Base-by-base conservation (phyloP, 805 yeast species). In the Sugiyamaella qingdaonensis region DNA sequence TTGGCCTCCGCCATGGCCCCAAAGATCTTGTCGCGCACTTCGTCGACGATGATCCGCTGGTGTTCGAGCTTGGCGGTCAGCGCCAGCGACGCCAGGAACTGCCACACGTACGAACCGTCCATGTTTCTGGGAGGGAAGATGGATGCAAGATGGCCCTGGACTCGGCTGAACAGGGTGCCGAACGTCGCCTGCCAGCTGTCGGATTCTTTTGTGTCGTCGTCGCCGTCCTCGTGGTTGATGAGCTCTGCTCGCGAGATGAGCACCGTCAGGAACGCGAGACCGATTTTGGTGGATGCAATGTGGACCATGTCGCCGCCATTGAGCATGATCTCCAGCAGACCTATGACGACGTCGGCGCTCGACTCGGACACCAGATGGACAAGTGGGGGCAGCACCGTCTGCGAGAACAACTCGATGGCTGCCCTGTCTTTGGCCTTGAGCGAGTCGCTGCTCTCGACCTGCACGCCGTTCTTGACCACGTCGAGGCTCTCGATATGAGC, bases 31-130 rank as follows among this genome's bases (percentile, higher is more conserved):
- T 88, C 94, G 72, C 97, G 82, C 27, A 89, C 90, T 67, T 89
- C 97, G 68, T 90, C 97, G 42, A 92, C 96, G 62, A 92, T 86
- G 56, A 88, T 82, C 73, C 97, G 81, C 77, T 92, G 97, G 48
- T 70, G 71, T 66, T 91, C 97, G 62, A 85, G 85, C 66, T 86
- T 85, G 58, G 97, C 96, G 56, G 96, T 92, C 58, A 92, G 75
- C 0, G 98, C 92, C 56, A 92, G 78, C 11, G 96, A 86, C 19
- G 99, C 99, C 69, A 92, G 79, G 66, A 92, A 91, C 73, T 92
- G 97, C 99, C 99, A 92, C 48, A 89, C 89, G 64, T 91, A 90
- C 35, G 90, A 80, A 59, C 84, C 90, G 63, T 86, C 92, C 51
- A 71, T 75, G 42, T 62, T 58, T 49, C 67, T 66, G 10, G 92